Conservation (phyloP, 2,329 filamentous ascomycete species). For the Septoria linicola region DNA sequence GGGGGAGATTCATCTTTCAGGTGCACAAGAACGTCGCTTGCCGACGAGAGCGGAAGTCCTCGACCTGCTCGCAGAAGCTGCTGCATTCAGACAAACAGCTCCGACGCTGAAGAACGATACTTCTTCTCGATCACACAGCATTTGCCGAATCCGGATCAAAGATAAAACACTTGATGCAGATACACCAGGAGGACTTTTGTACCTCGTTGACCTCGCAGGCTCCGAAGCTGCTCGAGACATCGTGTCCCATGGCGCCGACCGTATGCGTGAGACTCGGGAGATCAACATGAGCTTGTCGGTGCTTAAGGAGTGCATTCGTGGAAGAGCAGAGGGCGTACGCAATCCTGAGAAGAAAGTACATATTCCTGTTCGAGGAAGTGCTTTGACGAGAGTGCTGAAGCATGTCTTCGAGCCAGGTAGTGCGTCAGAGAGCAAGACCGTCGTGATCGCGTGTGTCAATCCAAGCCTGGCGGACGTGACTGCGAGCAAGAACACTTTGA, state of each 20-base stretch:
- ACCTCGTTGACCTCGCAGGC: conserved; percentile 19
- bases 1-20: conserved; percentile 4
- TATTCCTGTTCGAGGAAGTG: conserved; percentile 11
- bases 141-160: conserved; percentile 15
- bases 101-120: conserved; percentile 14
- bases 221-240: conserved; percentile 19
- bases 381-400: conserved; percentile 18
- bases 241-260: conserved; percentile 10
- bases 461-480: conserved; percentile 11
- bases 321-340: conserved; percentile 8
- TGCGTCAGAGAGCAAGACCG: conserved; percentile 6
- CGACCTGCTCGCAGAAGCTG: conserved; percentile 6
- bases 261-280: conserved; percentile 16
- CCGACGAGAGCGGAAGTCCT: conserved; percentile 1
- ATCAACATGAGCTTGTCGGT: conserved; percentile 18
- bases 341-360: neutral
- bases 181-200: conserved; percentile 16
- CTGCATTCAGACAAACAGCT: neutral
- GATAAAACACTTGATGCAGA: no score
- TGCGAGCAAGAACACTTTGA: conserved; percentile 11
- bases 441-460: conserved; percentile 15
- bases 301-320: conserved; percentile 19
- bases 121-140: conserved; percentile 16
- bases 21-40: conserved; percentile 3
- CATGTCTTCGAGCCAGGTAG: conserved; percentile 15